Evolutionary conservation across 164 flowering plant species (phyloP), one percentile per base, ranked within the genome.

Genomic region (Stephania japonica): DNA sequence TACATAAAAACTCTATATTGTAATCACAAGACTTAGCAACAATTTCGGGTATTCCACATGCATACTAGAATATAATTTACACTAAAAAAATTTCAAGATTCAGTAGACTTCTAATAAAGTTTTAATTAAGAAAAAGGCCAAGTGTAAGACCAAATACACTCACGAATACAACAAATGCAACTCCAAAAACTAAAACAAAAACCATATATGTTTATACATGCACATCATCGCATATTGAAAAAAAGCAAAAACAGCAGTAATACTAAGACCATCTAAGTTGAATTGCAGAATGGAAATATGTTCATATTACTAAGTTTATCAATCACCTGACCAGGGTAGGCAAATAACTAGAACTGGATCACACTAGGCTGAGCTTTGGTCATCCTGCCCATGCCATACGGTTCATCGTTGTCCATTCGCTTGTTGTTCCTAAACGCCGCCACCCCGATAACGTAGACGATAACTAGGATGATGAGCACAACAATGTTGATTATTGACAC

Each of bases 401-500:
- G 81, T 69, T 94, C 99, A 41, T 88, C 88, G 63, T 92, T 92
- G 76, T 94, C 94, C 32, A 84, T 85, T 78, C 91, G 76, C 27
- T 76, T 77, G 76, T 85, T 84, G 89, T 94, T 87, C 67, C 91
- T 79, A 74, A 84, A 91, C 0, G 97, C 98, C 0, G 93, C 97
- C 59, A 79, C 85, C 0, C 83, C 95, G 38, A 92, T 75, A 8
- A 90, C 86, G 63, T 91, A 94, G 64, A 86, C 72, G 63, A 94
- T 86, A 5, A 90, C 95, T 5, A 94, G 86, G 67, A 94, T 78
- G 80, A 92, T 85, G 27, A 92, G 70, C 0, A 88, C 80, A 19
- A 91, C 85, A 16, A 94, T 86, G 84, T 94, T 91, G 83, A 94
- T 84, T 25, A 92, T 85, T 0, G 98, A 87, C 13, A 90, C 99